Conservation (phyloP, 768 basidiomycete species). For the Lactifluus rugatus region DNA sequence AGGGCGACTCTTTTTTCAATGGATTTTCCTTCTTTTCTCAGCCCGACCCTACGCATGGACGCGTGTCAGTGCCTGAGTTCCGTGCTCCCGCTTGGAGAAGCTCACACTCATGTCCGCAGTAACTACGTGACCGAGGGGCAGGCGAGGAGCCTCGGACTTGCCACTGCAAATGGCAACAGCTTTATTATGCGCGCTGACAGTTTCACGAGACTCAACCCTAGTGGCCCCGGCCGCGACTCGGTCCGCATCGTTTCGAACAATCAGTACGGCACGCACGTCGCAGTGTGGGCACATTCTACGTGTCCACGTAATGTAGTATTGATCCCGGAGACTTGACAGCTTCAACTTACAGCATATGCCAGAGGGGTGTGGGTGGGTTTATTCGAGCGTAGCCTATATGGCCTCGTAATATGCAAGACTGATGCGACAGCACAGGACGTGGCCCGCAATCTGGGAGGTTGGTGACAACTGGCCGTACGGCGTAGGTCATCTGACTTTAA, state of each 20-base stretch:
- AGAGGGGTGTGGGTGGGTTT: too few relatives aligned
- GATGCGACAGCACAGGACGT: constrained; percentile 24
- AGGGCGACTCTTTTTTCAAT: constrained; percentile 41
- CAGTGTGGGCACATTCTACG: constrained; percentile 33
- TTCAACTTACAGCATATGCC: constrained; percentile 53
- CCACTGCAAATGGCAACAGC: constrained; percentile 41
- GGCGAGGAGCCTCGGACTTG: constrained; percentile 46
- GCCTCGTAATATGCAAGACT: constrained; percentile 15
- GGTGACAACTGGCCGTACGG: constrained; percentile 41
- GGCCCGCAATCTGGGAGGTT: constrained; percentile 53
- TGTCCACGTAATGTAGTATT: constrained; percentile 8
- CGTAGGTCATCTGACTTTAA: constrained; percentile 23
- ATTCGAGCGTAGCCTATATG: too few relatives aligned
- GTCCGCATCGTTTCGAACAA: constrained; percentile 47
- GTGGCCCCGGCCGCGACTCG: constrained; percentile 48
- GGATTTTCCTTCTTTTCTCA: too few relatives aligned
- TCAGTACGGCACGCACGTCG: constrained; percentile 42
- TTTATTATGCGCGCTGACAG: constrained; percentile 50
- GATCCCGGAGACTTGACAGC: constrained; percentile 19
- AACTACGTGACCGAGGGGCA: constrained; percentile 39
- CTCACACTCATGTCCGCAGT: constrained; percentile 18
- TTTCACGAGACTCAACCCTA: constrained; percentile 36
- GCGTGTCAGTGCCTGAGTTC: constrained; percentile 39
- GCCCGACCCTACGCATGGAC: constrained; percentile 54
- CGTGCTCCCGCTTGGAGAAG: not conserved